Percentiles rank a stretch among this genome's conserved stretches.
Evolutionary conservation across 1,284 basidiomycete genomes (phyloP).

Genomic region (Vanrija sp.): DNA sequence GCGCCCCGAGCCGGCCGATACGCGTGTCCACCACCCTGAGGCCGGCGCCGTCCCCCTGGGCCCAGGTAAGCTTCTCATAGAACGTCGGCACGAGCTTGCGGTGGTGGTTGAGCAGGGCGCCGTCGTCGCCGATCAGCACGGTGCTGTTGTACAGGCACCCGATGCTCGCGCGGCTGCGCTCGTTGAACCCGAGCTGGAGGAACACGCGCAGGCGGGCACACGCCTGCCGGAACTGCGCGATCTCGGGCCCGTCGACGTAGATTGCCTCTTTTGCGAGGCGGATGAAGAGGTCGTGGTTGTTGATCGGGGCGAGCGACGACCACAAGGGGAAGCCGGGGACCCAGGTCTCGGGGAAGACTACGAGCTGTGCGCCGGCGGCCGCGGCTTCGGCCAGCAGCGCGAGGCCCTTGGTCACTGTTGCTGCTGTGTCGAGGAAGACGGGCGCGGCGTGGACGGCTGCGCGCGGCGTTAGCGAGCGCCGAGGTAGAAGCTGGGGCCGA

Average conservation of each 20-base stretch:
- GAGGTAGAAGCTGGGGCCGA: too few species aligned
- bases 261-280: constrained; percentile 7
- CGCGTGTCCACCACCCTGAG: constrained; percentile 3
- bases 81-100: constrained; percentile 14
- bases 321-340: constrained; percentile 1
- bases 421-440: too few species aligned
- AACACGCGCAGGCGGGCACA: constrained; percentile 1
- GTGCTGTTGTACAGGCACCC: constrained; percentile 8
- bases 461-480: too few species aligned
- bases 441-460: too few species aligned
- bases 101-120: constrained; percentile 10
- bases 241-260: constrained; percentile 6
- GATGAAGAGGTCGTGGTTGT: not conserved
- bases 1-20: not conserved
- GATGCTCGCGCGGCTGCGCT: constrained; percentile 5
- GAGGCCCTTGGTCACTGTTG: not conserved
- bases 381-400: constrained; percentile 11
- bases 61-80: constrained; percentile 6
- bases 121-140: constrained; percentile 6
- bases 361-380: not conserved
- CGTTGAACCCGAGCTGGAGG: constrained; percentile 11
- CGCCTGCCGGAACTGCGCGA: constrained; percentile 4
- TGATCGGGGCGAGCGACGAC: not conserved
- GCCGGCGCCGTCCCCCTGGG: not conserved
- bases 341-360: constrained; percentile 15